phyloP scores from a whole-genome alignment of 108 stramenopile genomes.

The Cyclostephanos tholiformis region DNA sequence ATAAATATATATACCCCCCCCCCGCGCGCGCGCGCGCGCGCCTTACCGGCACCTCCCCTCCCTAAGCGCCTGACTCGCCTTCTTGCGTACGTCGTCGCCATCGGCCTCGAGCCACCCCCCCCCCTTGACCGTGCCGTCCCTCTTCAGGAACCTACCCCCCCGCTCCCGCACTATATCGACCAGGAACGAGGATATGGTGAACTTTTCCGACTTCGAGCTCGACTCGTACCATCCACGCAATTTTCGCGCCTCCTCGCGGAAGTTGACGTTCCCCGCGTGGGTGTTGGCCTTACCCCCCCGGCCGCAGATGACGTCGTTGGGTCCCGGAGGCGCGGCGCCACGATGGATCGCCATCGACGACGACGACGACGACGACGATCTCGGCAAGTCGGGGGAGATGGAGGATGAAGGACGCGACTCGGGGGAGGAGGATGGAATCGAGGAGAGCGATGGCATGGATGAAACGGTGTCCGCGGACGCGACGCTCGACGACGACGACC shows the following conservation, averaged over 20 bases:
- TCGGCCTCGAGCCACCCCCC: slow-evolving; percentile 47
- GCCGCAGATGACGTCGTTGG: slow-evolving; percentile 47
- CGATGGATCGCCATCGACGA: neutral
- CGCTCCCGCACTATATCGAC: slow-evolving; percentile 49
- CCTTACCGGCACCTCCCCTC: slow-evolving; percentile 30
- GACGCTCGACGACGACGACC: neutral
- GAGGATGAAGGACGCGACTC: neutral
- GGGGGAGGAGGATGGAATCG: no score
- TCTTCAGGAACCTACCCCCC: slow-evolving; percentile 54
- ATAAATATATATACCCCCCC: no score
- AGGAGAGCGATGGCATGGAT: neutral
- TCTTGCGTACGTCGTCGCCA: slow-evolving; percentile 52
- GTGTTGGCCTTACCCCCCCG: slow-evolving; percentile 48
- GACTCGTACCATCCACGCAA: slow-evolving; percentile 45
- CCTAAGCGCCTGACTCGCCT: slow-evolving; percentile 61
- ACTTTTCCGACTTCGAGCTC: slow-evolving; percentile 45
- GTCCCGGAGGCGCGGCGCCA: slow-evolving; percentile 6
- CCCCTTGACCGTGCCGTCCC: slow-evolving; percentile 26
- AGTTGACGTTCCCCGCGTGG: slow-evolving; percentile 47
- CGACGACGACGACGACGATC: slow-evolving; percentile 11
- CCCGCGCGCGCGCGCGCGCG: no score
- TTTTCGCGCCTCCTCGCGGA: slow-evolving; percentile 39
- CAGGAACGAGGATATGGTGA: slow-evolving; percentile 34
- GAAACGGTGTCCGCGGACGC: neutral
- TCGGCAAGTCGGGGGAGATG: neutral